These are phyloP conservation scores for Peronosclerospora sorghi DNA, from an alignment of 352 stramenopile genomes.

Conservation along the genomic window DNA sequence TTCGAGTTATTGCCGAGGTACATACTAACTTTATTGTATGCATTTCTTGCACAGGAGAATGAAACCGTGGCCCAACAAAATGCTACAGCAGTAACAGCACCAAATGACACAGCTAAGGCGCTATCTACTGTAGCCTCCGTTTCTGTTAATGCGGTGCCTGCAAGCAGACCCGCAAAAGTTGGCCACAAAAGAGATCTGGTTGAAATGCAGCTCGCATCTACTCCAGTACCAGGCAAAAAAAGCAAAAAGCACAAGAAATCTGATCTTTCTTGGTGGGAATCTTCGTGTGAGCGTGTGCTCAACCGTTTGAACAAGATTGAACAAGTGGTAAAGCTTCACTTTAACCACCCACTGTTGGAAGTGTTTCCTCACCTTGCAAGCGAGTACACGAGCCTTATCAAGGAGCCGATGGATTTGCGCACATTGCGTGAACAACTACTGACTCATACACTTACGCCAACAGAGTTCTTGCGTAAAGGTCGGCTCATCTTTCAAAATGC, in stretches of 20 bases:
- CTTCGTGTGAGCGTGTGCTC: slow-evolving; percentile 49
- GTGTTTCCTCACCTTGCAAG: slow-evolving; percentile 59
- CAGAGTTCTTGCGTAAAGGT: slow-evolving; percentile 64
- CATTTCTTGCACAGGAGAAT: slow-evolving; percentile 6
- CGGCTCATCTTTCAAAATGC: slow-evolving; percentile 74
- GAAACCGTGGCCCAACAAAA: slow-evolving; percentile 1
- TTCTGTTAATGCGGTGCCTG: neutral
- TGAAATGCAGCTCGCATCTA: slow-evolving; percentile 14
- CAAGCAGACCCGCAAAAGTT: slow-evolving; percentile 6
- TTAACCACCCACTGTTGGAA: slow-evolving; percentile 61
- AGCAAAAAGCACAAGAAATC: slow-evolving; percentile 71
- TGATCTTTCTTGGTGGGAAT: slow-evolving; percentile 65
- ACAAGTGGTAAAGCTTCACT: slow-evolving; percentile 69
- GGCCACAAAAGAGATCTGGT: slow-evolving; percentile 28
- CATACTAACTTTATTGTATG: neutral
- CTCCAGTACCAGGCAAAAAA: slow-evolving; percentile 31
- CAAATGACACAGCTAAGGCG: neutral
- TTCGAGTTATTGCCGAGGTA: neutral
- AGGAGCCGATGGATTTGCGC: slow-evolving; percentile 71
- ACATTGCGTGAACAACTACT: slow-evolving; percentile 61
- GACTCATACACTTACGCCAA: slow-evolving; percentile 29
- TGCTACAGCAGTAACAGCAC: neutral
- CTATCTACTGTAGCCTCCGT: slow-evolving; percentile 1
- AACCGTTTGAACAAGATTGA: slow-evolving; percentile 71
- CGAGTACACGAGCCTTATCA: slow-evolving; percentile 57